These are phyloP conservation scores for Endoconidiophora polonica DNA, from an alignment of 2,329 filamentous ascomycete genomes.

Conservation along the genomic window DNA sequence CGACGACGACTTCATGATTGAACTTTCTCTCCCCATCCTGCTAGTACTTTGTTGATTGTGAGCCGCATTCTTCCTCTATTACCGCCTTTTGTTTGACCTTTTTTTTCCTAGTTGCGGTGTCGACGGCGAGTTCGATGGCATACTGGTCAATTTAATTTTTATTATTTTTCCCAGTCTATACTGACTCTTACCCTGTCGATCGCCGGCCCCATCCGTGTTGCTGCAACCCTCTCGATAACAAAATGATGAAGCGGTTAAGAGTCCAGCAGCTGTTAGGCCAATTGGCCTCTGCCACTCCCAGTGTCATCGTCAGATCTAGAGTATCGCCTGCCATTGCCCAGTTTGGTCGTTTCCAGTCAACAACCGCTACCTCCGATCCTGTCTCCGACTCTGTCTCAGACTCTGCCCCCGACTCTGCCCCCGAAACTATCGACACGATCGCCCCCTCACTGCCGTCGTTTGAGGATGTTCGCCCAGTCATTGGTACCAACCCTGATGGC, in stretches of 20 bases:
- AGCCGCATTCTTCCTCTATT: too few species aligned
- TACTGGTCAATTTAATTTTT: not conserved
- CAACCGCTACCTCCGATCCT: slow-evolving; percentile 15
- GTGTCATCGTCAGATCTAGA: slow-evolving; percentile 3
- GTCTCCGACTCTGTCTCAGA: slow-evolving; percentile 16
- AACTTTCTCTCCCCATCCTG: not conserved
- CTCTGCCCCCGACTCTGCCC: slow-evolving; percentile 14
- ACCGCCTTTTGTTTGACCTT: not conserved
- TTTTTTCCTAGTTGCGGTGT: not conserved
- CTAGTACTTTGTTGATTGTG: not conserved
- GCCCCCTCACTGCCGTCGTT: slow-evolving; percentile 7
- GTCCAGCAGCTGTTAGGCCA: slow-evolving; percentile 12
- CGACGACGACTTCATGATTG: slow-evolving; percentile 1
- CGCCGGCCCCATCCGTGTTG: not conserved
- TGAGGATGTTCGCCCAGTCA: slow-evolving; percentile 13
- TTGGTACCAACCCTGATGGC: slow-evolving; percentile 19
- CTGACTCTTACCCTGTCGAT: slow-evolving; percentile 3
- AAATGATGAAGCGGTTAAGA: slow-evolving; percentile 14
- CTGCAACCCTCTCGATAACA: not conserved
- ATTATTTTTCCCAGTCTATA: not conserved
- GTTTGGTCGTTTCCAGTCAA: slow-evolving; percentile 21
- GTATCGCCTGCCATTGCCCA: slow-evolving; percentile 4
- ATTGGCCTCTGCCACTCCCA: slow-evolving; percentile 12
- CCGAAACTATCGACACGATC: slow-evolving; percentile 4
- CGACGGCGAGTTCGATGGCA: not conserved